Evolutionary conservation across 805 yeast genomes (phyloP).

Genomic region (Tetrapisispora phaffii): DNA sequence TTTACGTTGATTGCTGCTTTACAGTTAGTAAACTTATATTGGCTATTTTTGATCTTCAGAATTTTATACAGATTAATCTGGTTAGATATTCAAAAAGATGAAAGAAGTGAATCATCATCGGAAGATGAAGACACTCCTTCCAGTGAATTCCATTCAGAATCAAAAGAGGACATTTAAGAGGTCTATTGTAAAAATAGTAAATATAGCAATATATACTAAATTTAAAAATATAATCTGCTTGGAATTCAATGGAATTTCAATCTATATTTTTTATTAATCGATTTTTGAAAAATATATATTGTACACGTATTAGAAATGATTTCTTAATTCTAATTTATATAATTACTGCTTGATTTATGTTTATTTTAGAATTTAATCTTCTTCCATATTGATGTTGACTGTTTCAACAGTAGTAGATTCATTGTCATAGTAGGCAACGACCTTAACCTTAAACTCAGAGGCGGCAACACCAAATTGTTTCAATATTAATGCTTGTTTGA

Average conservation of each 20-base stretch:
- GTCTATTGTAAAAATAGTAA: neutral
- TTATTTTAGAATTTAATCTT: conserved; percentile 1
- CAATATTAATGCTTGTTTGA: conserved; percentile 80
- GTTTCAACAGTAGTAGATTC: conserved; percentile 34
- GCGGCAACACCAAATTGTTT: conserved; percentile 95
- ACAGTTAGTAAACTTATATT: conserved; percentile 71
- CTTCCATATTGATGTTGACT: conserved; percentile 30
- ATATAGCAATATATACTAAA: neutral
- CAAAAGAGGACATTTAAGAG: neutral
- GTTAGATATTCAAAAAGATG: conserved; percentile 53
- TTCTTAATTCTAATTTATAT: neutral
- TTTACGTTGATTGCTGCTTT: conserved; percentile 62
- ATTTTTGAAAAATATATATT: too few species aligned
- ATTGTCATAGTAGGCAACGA: conserved; percentile 68
- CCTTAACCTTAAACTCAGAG: conserved; percentile 75
- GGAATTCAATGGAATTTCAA: neutral
- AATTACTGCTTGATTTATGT: neutral
- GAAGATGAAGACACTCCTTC: conserved; percentile 41
- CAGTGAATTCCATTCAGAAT: neutral
- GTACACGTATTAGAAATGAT: neutral
- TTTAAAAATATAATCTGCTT: neutral
- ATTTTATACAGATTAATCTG: conserved; percentile 52
- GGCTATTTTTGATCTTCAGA: conserved; percentile 72
- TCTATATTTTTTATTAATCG: neutral
- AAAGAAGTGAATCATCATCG: conserved; percentile 44